Evolutionary conservation across 306 rosid genomes (phyloP).

Genomic region (Mimosa pudica): DNA sequence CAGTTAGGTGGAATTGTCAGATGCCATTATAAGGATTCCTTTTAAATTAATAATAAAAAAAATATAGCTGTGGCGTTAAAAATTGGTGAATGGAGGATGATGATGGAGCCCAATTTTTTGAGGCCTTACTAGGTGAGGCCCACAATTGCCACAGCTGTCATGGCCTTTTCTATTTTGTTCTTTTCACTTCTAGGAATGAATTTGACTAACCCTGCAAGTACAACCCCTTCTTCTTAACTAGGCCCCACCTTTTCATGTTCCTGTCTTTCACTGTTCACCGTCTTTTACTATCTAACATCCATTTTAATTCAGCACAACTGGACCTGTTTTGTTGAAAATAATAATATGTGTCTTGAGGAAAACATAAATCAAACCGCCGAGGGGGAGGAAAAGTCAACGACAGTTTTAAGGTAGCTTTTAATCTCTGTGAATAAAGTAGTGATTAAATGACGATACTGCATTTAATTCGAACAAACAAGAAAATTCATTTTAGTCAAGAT

Average conservation of each 20-base stretch:
- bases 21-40: constrained; percentile 37
- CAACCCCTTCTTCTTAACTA: not conserved
- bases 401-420: not conserved
- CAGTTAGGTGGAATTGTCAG: constrained; percentile 50
- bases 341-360: no score
- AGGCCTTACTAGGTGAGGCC: constrained; percentile 31
- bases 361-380: no score
- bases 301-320: not conserved
- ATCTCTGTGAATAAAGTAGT: not conserved
- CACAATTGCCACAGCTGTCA: constrained; percentile 23
- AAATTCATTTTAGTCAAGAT: not conserved
- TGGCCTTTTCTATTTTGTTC: not conserved
- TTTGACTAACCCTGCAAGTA: not conserved
- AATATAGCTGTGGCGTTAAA: not conserved
- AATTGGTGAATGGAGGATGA: constrained; percentile 15
- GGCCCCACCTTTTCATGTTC: not conserved
- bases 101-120: constrained; percentile 28
- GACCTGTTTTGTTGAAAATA: not conserved
- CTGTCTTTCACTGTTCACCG: not conserved
- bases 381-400: no score
- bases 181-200: constrained; percentile 5
- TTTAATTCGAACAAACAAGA: not conserved
- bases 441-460: no score
- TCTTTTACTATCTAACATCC: not conserved
- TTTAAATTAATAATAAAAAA: no score